These are phyloP conservation scores for Akanthomyces uredinophilus DNA, from an alignment of 2,329 filamentous ascomycete species.

Conservation along the genomic window DNA sequence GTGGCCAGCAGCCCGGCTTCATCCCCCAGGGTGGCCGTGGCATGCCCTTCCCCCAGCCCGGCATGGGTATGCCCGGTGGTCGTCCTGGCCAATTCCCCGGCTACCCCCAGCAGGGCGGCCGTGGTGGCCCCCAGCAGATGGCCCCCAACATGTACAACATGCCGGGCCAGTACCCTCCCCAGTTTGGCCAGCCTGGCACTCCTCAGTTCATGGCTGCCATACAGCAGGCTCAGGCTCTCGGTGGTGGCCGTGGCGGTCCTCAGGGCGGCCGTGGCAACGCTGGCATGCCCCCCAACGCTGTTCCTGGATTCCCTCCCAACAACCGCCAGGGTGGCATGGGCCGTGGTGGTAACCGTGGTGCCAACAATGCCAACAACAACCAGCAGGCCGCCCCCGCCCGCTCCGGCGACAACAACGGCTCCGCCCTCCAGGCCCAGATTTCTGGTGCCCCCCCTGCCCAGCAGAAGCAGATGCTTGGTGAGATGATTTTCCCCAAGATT, in stretches of 20 bases:
- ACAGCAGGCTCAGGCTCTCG: slow-evolving; percentile 64
- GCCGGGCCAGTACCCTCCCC: slow-evolving; percentile 73
- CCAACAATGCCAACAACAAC: slow-evolving; percentile 40
- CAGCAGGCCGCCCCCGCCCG: neutral
- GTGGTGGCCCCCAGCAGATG: slow-evolving; percentile 82
- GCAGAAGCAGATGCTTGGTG: slow-evolving; percentile 98
- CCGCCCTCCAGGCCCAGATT: slow-evolving; percentile 52
- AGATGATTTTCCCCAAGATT: slow-evolving; percentile 98
- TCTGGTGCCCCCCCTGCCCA: slow-evolving; percentile 57
- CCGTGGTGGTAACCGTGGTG: slow-evolving; percentile 40
- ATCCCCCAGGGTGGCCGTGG: slow-evolving; percentile 60
- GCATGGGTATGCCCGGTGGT: slow-evolving; percentile 64
- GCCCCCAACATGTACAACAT: slow-evolving; percentile 82
- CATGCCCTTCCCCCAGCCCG: slow-evolving; percentile 61
- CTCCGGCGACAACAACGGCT: slow-evolving; percentile 38
- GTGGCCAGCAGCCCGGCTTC: slow-evolving; percentile 71
- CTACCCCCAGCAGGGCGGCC: slow-evolving; percentile 82
- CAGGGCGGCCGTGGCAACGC: slow-evolving; percentile 63
- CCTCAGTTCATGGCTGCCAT: slow-evolving; percentile 78
- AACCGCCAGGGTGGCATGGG: slow-evolving; percentile 47
- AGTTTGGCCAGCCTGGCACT: slow-evolving; percentile 74
- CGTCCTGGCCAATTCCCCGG: slow-evolving; percentile 83
- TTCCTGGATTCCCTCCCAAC: slow-evolving; percentile 55
- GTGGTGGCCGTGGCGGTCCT: slow-evolving; percentile 58
- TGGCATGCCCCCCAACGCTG: slow-evolving; percentile 45